These are phyloP conservation scores for Populus deltoides DNA, from an alignment of 345 rosid genomes.

Conservation along the genomic window DNA sequence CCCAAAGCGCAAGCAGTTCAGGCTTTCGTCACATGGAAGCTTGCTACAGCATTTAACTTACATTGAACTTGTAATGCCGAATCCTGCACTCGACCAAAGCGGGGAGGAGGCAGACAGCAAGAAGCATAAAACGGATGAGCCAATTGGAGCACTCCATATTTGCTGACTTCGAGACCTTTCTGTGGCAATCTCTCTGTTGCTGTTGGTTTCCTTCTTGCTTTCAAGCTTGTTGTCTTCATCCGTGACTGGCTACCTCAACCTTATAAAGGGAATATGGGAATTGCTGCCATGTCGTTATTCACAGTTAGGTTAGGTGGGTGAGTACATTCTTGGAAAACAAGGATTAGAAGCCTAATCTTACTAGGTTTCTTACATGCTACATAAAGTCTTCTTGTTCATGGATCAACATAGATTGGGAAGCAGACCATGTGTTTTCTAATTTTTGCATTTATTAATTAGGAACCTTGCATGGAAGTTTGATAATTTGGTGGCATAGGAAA, in stretches of 20 bases:
- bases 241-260: conserved; percentile 10
- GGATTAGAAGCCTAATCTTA: not conserved
- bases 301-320: conserved; percentile 20
- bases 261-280: conserved; percentile 11
- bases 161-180: not conserved
- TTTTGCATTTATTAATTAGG: not conserved
- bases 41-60: conserved; percentile 6
- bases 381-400: conserved; percentile 7
- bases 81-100: conserved; percentile 21
- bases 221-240: not conserved
- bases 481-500: not conserved
- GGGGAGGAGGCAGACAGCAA: conserved; percentile 9
- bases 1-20: not conserved
- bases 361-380: conserved; percentile 22
- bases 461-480: not conserved
- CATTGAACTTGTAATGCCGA: conserved; percentile 33
- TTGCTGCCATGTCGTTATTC: conserved; percentile 34
- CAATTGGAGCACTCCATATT: not conserved
- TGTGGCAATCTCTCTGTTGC: not conserved
- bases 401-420: too few relatives aligned
- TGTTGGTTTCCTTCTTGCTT: not conserved
- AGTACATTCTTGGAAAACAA: conserved; percentile 18
- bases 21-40: too few relatives aligned
- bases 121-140: conserved; percentile 2
- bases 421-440: too few relatives aligned